Base-by-base conservation (phyloP, 1,284 basidiomycete species). In the Grifola frondosa region DNA sequence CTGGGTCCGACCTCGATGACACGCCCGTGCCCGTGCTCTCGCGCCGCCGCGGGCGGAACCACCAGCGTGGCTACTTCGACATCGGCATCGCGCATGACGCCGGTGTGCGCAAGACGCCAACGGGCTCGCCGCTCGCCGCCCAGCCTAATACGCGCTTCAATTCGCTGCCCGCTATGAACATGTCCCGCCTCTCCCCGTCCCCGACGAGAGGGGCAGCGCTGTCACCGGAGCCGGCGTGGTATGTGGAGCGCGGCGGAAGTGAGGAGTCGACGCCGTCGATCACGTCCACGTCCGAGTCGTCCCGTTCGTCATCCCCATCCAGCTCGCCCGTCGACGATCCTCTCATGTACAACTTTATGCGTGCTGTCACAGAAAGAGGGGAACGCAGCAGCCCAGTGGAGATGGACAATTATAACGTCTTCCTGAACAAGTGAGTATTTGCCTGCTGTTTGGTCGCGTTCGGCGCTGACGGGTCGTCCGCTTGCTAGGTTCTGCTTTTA, bases 401-500 rank as follows among this genome's bases (percentile, higher is more conserved):
- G 31, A 53, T 54, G 41, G 53, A 50, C 26, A 67, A 70, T 51
- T 88, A 88, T 56, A 70, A 70, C 46, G 73, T 77, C 45, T 80
- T 88, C 52, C 59, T 88, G 49, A 76, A 77, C 60, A 78, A 71
- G 85, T 86, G 52, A 49, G 81, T 71, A 20, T 31, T 34, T 22
- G 39, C 29, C 31, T 39, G 10, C 6, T 26, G 37, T 42, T 11
- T 30, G 28, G 36, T 20, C 8, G 20, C 30, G 25, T 36, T 45
- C 22, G 23, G 40, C 38, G 26, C 37, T 36, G 44, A 30, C 24
- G 12, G 10, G 19, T 28, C 36, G 15, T 26, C 35, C 32, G 31
- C n/a, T 25, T 34, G 20, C 15, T 41, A 88, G 86, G 52, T 88
- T 84, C 61, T 88, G 86, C 68, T 89, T 88, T 64, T 89, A 77